Base-by-base conservation (phyloP, 352 stramenopile genomes). In the Phytophthora litchii region DNA sequence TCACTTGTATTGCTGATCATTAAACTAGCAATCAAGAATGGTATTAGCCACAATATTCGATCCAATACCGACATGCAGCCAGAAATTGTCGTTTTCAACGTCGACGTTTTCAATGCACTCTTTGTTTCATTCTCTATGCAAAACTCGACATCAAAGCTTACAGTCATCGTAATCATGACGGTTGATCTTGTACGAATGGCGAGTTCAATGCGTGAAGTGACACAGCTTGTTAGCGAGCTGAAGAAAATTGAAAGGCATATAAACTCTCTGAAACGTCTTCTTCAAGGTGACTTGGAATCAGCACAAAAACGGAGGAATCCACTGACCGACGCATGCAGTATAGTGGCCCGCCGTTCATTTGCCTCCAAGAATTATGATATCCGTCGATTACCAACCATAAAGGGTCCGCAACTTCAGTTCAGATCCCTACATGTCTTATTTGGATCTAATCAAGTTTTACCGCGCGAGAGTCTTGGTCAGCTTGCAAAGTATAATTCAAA, bases 91-190 rank as follows among this genome's bases (percentile, higher is more conserved):
- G 58, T 77, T 27, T 73, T 77, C 54, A 74, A 64, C 31, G 43
- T 76, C 25, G 54, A 76, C 11, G 53, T 72, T 32, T 76, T 74
- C 47, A 70, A 67, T 43, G 57, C 67, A 14, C 57, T 78, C 17
- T 78, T 71, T 34, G 60, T 74, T 4, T 49, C 61, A 0, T 76
- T 55, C 29, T 73, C 64, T 48, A 64, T 80, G 60, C 71, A 80
- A 34, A 72, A 62, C 34, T 50, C 70, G 0, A 63, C 50, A 0
- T 75, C 69, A 32, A 46, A 67, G 13, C 38, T 57, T 16, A 77
- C 56, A 3, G 65, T 58, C 11, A 21, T 64, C 3, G 52, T 57
- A n/a, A 50, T 75, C 17, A 59, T 75, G 34, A 25, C 23, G 5
- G 45, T 70, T 10, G 65, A 75, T 38, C 54, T 56, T 14, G 21